Evolutionary conservation across 352 stramenopile species (phyloP), one percentile per base, ranked within the genome.

Genomic region (Globisporangium viniferum): DNA sequence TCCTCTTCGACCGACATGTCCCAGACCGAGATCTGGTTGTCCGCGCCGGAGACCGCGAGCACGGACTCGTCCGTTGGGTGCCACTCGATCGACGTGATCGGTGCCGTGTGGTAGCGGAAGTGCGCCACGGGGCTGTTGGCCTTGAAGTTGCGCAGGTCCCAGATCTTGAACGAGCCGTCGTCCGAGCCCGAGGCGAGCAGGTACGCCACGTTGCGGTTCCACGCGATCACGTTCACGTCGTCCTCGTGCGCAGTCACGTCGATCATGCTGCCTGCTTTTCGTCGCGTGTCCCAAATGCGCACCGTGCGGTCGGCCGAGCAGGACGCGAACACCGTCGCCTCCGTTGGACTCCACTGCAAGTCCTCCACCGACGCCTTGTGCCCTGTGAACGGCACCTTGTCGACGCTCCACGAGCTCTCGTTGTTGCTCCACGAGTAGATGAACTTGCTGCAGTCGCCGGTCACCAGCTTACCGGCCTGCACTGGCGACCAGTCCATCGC

Each of bases 1-100:
- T 99, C 98, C 74, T 98, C 96, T 90, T 99, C 98, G 35, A 99
- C 96, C n/a, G 90, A 98, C 77, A 99, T 94, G 84, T 99, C 98
- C 90, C 98, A 99, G 41, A 99, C 88, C 29, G 97, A 95, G 70
- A 98, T 95, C 68, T 98, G 92, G 79, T 99, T 97, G 86, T 99
- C 97, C 29, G 86, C 98, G 24, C 92, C 88, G 5, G 92, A 78
- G 5, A 98, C 95, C 15, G 91, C 95, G 35, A 99, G 89, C 82
- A 99, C 98, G 22, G 90, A 98, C 80, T 99, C 97, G 77, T 99
- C 98, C 4, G 94, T 98, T n/a, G 98, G 97, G 78, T 99, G 93
- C 98, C 98, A 99, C 86, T 99, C 94, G 64, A 99, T 95, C 24
- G 93, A 98, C 44, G 97, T 99, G 62, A 99, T 97, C 5, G 97